These are phyloP conservation scores for Eucalyptus regnans DNA, from an alignment of 345 rosid genomes.

Conservation along the genomic window DNA sequence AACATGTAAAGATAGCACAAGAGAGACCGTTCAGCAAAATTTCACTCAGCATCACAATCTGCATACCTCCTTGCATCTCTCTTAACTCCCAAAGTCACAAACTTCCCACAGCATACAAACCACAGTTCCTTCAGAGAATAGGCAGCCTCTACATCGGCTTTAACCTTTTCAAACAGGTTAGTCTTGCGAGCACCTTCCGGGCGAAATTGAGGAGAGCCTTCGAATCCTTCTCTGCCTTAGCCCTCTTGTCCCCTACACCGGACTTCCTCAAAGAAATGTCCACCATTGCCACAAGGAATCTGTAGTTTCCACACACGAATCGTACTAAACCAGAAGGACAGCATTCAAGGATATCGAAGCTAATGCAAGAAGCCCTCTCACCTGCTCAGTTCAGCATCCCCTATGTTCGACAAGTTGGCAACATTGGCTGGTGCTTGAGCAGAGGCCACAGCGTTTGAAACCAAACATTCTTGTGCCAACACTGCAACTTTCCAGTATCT, in stretches of 20 bases:
- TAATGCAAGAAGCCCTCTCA: neutral
- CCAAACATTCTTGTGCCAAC: slow-evolving; percentile 58
- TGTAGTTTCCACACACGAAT: neutral
- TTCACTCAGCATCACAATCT: neutral
- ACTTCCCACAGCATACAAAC: neutral
- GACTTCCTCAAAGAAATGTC: slow-evolving; percentile 77
- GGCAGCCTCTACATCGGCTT: neutral
- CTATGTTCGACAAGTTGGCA: neutral
- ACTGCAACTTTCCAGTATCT: slow-evolving; percentile 69
- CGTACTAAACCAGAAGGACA: neutral
- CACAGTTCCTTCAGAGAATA: neutral
- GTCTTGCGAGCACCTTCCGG: slow-evolving; percentile 71
- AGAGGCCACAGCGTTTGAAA: slow-evolving; percentile 63
- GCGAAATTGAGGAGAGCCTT: slow-evolving; percentile 81
- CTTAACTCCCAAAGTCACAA: neutral
- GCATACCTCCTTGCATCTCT: neutral
- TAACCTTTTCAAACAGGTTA: slow-evolving; percentile 81
- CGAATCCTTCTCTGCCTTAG: slow-evolving; percentile 72
- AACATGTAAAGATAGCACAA: neutral
- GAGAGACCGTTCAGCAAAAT: neutral
- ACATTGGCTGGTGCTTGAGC: slow-evolving; percentile 65
- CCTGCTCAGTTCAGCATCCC: neutral
- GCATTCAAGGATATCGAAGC: slow-evolving; percentile 71
- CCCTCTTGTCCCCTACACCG: slow-evolving; percentile 78
- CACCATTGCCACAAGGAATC: slow-evolving; percentile 87